These are phyloP conservation scores for Podospora appendiculata DNA, from an alignment of 495 filamentous ascomycete genomes.

Conservation along the genomic window DNA sequence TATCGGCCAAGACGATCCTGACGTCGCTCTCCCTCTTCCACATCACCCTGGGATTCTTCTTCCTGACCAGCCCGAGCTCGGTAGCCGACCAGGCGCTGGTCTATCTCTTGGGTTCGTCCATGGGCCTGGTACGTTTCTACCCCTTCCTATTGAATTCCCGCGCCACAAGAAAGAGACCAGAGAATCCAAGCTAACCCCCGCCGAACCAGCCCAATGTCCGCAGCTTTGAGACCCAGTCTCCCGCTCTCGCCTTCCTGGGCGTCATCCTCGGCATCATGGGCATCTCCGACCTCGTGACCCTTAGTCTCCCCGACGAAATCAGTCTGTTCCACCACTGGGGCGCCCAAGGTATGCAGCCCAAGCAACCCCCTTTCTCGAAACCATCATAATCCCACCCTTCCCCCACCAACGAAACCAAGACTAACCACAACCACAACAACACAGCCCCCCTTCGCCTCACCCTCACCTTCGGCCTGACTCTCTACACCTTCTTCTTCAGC, in stretches of 20 bases:
- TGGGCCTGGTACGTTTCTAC: conserved; percentile 55
- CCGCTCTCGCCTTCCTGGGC: conserved; percentile 63
- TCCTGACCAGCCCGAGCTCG: conserved; percentile 59
- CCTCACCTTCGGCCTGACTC: conserved; percentile 56
- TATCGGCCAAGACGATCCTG: conserved; percentile 70
- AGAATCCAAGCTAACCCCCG: too few species aligned
- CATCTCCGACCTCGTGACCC: conserved; percentile 64
- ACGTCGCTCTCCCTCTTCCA: conserved; percentile 74
- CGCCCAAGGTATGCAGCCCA: conserved; percentile 36
- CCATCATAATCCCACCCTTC: neutral
- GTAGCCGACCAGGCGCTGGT: conserved; percentile 76
- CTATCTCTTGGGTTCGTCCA: conserved; percentile 73
- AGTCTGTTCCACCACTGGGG: conserved; percentile 56
- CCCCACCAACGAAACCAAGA: neutral
- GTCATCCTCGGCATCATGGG: conserved; percentile 59
- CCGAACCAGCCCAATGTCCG: conserved; percentile 34
- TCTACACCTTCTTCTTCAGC: conserved; percentile 59
- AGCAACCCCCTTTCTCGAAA: neutral
- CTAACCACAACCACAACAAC: conserved; percentile 23
- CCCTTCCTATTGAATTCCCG: neutral
- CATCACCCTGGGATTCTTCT: conserved; percentile 72
- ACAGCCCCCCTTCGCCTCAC: conserved; percentile 54
- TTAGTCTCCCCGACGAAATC: conserved; percentile 65
- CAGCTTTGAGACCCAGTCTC: conserved; percentile 53
- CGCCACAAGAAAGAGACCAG: too few species aligned